Evolutionary conservation across 2,329 filamentous ascomycete genomes (phyloP).

Genomic region (Corinectria fuckeliana): DNA sequence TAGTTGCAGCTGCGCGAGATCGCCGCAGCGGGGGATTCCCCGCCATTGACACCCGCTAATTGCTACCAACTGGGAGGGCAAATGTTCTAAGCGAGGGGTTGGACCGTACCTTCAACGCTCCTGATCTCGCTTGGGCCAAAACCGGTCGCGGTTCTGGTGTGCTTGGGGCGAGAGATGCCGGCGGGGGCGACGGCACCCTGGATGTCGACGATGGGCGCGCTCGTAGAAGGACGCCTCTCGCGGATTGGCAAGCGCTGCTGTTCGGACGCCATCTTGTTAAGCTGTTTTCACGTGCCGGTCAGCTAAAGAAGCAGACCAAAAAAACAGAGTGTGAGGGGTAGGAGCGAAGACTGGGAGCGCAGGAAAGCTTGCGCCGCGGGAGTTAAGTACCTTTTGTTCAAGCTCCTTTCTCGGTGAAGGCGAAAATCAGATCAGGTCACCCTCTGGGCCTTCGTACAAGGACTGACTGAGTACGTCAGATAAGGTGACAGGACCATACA

Average conservation of each 20-base stretch:
- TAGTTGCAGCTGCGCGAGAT: slow-evolving; percentile 1
- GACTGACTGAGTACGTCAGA: slow-evolving; percentile 36
- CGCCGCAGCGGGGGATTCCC: neutral
- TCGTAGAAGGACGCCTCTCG: slow-evolving; percentile 81
- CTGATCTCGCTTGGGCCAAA: slow-evolving; percentile 93
- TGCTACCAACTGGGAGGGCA: neutral
- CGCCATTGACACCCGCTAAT: slow-evolving; percentile 13
- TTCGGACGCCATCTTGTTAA: slow-evolving; percentile 43
- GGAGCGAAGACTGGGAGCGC: slow-evolving; percentile 10
- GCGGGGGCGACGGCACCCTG: slow-evolving; percentile 85
- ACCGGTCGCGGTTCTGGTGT: slow-evolving; percentile 95
- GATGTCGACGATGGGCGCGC: slow-evolving; percentile 85
- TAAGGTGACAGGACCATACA: slow-evolving; percentile 31
- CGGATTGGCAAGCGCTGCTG: slow-evolving; percentile 57
- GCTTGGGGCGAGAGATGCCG: slow-evolving; percentile 87
- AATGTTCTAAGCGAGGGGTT: neutral
- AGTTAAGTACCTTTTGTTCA: slow-evolving; percentile 29
- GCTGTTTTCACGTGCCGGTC: slow-evolving; percentile 20
- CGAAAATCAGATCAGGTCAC: slow-evolving; percentile 40
- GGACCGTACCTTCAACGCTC: slow-evolving; percentile 77
- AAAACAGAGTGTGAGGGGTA: slow-evolving; percentile 12
- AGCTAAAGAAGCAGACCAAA: slow-evolving; percentile 15
- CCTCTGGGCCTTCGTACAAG: slow-evolving; percentile 34
- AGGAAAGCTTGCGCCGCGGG: slow-evolving; percentile 12
- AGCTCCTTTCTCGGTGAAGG: slow-evolving; percentile 23